Base-by-base conservation (phyloP, 2,329 filamentous ascomycete species). In the Fusarium sp. region DNA sequence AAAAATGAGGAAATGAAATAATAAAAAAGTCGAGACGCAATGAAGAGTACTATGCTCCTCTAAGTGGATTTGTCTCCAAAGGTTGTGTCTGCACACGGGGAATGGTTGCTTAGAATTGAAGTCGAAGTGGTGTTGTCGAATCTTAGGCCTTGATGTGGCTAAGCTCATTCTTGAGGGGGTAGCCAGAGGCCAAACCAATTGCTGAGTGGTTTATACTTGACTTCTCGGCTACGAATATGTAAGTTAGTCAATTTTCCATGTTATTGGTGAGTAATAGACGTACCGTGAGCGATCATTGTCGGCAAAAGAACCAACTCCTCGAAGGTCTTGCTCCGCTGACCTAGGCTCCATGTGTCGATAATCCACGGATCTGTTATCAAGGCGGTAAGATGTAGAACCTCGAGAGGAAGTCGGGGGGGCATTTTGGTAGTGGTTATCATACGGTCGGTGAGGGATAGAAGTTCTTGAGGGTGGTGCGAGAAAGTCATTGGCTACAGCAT, bases 121-220 rank as follows among this genome's bases (percentile, higher is more conserved):
- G 27, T 47, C 33, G 33, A 49, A 60, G 35, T 52, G 27, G 27
- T 36, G 31, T 49, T 22, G 36, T 55, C 22, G 38, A 53, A 59
- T 25, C 38, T 49, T 47, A 7, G 12, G 50, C 47, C 50, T 36
- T 20, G 54, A 29, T 39, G 22, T 36, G 36, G 18, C 45, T 31
- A 38, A 20, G 15, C 22, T 71, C 49, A 65, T 35, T 63, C 63
- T 20, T 75, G 66, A 64, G 71, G 71, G 29, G 76, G 76, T 29
- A 77, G 45, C 75, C 76, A 77, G 54, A 77, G 65, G 52, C 74
- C 74, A 38, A 76, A 77, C 76, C 76, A 77, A 45, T 76, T 77
- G 47, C 73, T 71, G 35, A 77, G 74, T 9, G 76, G 76, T 61
- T 76, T 77, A 33, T 77, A 77, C 63, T 77, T 75, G 58, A 77